Evolutionary conservation across 805 yeast species (phyloP).

Genomic region (Ogataea wickerhamii): DNA sequence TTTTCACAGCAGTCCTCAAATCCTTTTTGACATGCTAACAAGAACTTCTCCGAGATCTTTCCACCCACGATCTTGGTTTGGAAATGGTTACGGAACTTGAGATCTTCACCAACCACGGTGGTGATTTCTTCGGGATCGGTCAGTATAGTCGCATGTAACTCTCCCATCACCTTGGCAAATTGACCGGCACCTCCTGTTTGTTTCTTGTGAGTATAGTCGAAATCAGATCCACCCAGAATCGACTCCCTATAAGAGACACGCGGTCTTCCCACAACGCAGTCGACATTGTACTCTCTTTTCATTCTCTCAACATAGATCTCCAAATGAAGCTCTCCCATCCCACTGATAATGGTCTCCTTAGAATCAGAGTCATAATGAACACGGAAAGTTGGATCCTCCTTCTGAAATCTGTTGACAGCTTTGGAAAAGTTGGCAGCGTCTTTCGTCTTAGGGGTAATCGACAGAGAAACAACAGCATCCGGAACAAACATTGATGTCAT

Average conservation of each 20-base stretch:
- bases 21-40: slow-evolving; percentile 92
- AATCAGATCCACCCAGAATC: slow-evolving; percentile 63
- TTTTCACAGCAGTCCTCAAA: slow-evolving; percentile 91
- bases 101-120: slow-evolving; percentile 28
- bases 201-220: slow-evolving; percentile 94
- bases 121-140: slow-evolving; percentile 44
- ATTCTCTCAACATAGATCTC: slow-evolving; percentile 98
- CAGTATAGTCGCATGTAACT: slow-evolving; percentile 47
- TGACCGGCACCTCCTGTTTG: slow-evolving; percentile 99
- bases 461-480: slow-evolving; percentile 94
- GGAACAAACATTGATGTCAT: slow-evolving; percentile 99
- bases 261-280: slow-evolving; percentile 93
- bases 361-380: slow-evolving; percentile 87
- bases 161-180: slow-evolving; percentile 94
- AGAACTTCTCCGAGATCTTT: slow-evolving; percentile 90
- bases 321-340: slow-evolving; percentile 97
- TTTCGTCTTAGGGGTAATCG: slow-evolving; percentile 82
- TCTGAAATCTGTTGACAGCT: slow-evolving; percentile 96
- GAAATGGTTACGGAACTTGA: slow-evolving; percentile 58
- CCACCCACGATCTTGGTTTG: slow-evolving; percentile 94
- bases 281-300: slow-evolving; percentile 95
- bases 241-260: slow-evolving; percentile 98
- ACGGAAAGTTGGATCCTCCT: slow-evolving; percentile 98
- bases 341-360: slow-evolving; percentile 91
- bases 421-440: slow-evolving; percentile 90